These are phyloP conservation scores for Pinus albicaulis DNA, from an alignment of 75 land plant species.

Conservation along the genomic window DNA sequence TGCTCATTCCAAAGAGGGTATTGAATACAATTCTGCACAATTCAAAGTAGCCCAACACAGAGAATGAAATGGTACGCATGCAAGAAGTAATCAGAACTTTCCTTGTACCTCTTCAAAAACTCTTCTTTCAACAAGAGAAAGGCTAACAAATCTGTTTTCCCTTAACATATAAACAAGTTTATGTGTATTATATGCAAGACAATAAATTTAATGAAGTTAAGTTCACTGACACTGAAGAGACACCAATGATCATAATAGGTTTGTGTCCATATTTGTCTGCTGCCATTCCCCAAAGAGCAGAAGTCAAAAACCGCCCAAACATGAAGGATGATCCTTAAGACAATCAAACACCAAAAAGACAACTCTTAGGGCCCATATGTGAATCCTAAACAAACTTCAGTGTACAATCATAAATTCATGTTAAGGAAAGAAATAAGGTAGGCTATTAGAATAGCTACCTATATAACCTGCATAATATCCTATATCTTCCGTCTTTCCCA, in stretches of 20 bases:
- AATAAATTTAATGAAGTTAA: neutral
- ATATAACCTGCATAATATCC: slow-evolving; percentile 11
- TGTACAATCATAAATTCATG: neutral
- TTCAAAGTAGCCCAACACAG: neutral
- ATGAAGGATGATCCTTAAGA: slow-evolving; percentile 36
- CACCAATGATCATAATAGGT: slow-evolving; percentile 52
- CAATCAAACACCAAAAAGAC: neutral
- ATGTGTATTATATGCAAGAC: neutral
- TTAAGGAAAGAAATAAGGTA: neutral
- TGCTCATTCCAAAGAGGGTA: slow-evolving; percentile 72
- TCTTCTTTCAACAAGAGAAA: neutral
- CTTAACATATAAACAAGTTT: neutral
- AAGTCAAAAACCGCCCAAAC: slow-evolving; percentile 54
- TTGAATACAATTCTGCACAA: slow-evolving; percentile 68
- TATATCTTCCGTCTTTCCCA: slow-evolving; percentile 14
- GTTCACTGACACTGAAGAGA: slow-evolving; percentile 38
- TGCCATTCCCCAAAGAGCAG: slow-evolving; percentile 50
- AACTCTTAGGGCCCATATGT: neutral
- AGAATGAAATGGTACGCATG: neutral
- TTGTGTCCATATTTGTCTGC: slow-evolving; percentile 66
- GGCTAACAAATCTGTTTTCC: neutral
- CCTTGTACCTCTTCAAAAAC: neutral
- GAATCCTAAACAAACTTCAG: neutral
- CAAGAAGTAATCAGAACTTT: neutral
- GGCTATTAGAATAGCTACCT: neutral